Base-by-base conservation (phyloP, 2,329 filamentous ascomycete species). In the Fusarium sp. region DNA sequence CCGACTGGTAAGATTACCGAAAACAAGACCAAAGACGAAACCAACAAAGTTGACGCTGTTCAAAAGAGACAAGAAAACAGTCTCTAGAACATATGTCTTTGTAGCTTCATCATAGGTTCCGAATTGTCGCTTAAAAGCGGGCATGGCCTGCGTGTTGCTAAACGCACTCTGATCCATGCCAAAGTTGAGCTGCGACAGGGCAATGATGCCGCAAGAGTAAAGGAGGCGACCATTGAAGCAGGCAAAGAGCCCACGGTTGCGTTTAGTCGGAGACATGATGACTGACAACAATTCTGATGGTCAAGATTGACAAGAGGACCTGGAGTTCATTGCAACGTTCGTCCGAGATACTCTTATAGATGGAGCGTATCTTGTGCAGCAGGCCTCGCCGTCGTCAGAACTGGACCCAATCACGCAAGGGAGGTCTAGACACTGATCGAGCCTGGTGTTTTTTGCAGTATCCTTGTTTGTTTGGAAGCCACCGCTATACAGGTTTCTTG, bases 161-260 rank as follows among this genome's bases (percentile, higher is more conserved):
- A 82, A 82, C 4, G 76, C 83, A 56, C 80, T 74, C 38, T 83
- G 80, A 67, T 84, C 83, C 53, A 84, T 81, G 66, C 81, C 81
- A 79, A 83, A 84, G 71, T 84, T 84, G 68, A 84, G 74, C 22
- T 77, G 75, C 8, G 81, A 83, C 2, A 83, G 44, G n/a, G 80
- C 78, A 65, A 83, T 78, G 42, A 83, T 60, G 17, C 56, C 31
- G 11, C 74, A 68, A 5, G 73, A 71, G 44, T 70, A 62, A 20
- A 68, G 17, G 9, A 64, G 61, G 4, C 51, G 49, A 22, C 59
- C 59, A 53, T 62, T 62, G 29, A 61, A 61, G 42, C 58, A 61
- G 38, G 36, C 38, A 31, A 61, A n/a, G 16, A 61, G 27, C 40
- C 58, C 58, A 22, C 58, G 38, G 22, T 5, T 44, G 10, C 40